phyloP scores from a whole-genome alignment of 1,139 yeast genomes.

The Wickerhamiella infanticola region DNA sequence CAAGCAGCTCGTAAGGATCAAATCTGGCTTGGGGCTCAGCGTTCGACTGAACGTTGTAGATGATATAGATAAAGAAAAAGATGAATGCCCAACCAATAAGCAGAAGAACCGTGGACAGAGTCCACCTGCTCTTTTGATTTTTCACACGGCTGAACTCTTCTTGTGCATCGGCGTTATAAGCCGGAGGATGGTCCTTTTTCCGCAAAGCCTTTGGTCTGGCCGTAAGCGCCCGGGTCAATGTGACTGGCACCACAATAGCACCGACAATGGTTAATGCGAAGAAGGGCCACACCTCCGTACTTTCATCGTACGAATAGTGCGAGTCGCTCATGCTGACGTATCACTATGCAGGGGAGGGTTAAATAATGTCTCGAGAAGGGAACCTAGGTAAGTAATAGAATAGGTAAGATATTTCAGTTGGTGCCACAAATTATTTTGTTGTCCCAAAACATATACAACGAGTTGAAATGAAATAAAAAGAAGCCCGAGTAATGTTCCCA shows the following conservation, averaged over 20 bases:
- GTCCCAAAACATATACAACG: too few relatives aligned
- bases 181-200: not conserved
- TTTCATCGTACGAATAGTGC: slow-evolving; percentile 59
- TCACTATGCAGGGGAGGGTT: not conserved
- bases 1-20: slow-evolving; percentile 85
- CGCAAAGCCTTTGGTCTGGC: not conserved
- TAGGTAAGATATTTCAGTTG: too few relatives aligned
- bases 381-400: too few relatives aligned
- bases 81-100: slow-evolving; percentile 56
- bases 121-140: not conserved
- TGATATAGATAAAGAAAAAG: slow-evolving; percentile 36
- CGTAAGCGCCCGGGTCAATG: slow-evolving; percentile 23
- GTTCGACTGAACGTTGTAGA: slow-evolving; percentile 26
- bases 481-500: too few relatives aligned
- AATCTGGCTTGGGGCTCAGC: slow-evolving; percentile 37
- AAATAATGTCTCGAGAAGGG: not conserved
- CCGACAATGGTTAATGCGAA: slow-evolving; percentile 62
- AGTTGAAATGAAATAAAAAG: too few relatives aligned
- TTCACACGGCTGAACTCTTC: not conserved
- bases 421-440: too few relatives aligned
- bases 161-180: not conserved
- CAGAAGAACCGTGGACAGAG: slow-evolving; percentile 21
- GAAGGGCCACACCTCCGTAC: slow-evolving; percentile 92
- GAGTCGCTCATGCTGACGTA: slow-evolving; percentile 19
- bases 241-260: slow-evolving; percentile 53